Evolutionary conservation across 345 rosid species (phyloP).

Genomic region (Eucalyptus pumila): DNA sequence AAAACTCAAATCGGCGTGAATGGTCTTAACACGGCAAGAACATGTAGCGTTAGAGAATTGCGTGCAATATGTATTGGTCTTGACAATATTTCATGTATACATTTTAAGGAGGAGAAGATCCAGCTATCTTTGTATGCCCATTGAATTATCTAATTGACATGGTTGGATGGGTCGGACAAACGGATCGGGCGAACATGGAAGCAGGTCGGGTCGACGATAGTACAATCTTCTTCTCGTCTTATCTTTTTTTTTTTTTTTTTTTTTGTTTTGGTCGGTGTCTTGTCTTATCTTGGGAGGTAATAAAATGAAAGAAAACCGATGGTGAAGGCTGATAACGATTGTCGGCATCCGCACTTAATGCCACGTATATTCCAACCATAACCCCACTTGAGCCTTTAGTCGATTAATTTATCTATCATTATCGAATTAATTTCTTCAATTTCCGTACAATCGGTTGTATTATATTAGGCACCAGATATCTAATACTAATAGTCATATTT

Average conservation of each 20-base stretch:
- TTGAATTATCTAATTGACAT: background rate
- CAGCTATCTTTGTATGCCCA: background rate
- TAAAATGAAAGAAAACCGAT: background rate
- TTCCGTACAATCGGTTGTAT: background rate
- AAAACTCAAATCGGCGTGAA: background rate
- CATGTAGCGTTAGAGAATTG: background rate
- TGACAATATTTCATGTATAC: background rate
- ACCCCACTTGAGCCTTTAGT: background rate
- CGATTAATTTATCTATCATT: background rate
- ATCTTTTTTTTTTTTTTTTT: background rate
- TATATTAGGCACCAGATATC: background rate
- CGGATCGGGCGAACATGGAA: background rate
- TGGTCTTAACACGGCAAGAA: background rate
- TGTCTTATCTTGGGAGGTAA: background rate
- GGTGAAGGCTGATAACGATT: constrained; percentile 3
- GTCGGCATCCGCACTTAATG: constrained; percentile 6
- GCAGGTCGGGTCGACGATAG: background rate
- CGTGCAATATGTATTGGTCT: background rate
- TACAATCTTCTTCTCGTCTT: background rate
- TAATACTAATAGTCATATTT: background rate
- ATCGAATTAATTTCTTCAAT: background rate
- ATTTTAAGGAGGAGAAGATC: background rate
- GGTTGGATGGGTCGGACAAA: background rate
- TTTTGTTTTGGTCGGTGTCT: background rate
- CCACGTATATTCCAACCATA: background rate